Conservation (phyloP, 164 flowering plant genomes). For the Chloranthus sessilifolius region DNA sequence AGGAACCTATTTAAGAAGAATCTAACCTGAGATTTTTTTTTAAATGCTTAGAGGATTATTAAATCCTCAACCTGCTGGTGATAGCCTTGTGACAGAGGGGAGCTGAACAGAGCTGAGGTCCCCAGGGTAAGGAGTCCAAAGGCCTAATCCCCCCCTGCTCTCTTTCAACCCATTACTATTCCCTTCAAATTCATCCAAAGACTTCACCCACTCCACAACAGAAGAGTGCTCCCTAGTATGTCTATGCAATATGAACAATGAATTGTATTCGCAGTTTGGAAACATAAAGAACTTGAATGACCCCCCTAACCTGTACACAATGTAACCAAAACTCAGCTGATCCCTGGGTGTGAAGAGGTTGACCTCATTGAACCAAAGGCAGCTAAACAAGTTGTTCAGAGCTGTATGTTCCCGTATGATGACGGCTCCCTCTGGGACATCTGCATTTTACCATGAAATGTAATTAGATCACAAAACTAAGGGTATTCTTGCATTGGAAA, state of each 20-base stretch:
- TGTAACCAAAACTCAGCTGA: conserved; percentile 95
- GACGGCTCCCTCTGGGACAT: conserved; percentile 97
- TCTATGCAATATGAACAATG: conserved; percentile 71
- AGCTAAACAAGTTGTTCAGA: conserved; percentile 75
- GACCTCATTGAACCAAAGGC: conserved; percentile 99
- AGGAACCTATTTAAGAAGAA: no score
- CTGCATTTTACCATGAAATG: conserved; percentile 34
- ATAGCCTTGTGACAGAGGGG: conserved; percentile 74
- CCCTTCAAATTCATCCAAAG: conserved; percentile 44
- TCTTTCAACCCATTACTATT: conserved; percentile 59
- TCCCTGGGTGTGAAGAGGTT: conserved; percentile 93
- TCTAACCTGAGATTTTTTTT: no score
- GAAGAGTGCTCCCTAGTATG: conserved; percentile 96
- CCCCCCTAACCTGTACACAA: conserved; percentile 67
- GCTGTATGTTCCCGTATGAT: conserved; percentile 90
- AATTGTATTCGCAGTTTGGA: conserved; percentile 91
- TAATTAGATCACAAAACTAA: conserved; percentile 1
- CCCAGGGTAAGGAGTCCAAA: conserved; percentile 95
- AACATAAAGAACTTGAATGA: conserved; percentile 82
- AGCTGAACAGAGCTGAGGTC: conserved; percentile 55
- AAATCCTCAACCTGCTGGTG: conserved; percentile 84
- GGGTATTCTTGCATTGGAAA: neutral
- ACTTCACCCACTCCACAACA: conserved; percentile 80
- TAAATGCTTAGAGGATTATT: neutral
- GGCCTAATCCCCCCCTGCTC: conserved; percentile 84